These are phyloP conservation scores for Comarum palustre DNA, from an alignment of 306 rosid genomes.

Conservation along the genomic window DNA sequence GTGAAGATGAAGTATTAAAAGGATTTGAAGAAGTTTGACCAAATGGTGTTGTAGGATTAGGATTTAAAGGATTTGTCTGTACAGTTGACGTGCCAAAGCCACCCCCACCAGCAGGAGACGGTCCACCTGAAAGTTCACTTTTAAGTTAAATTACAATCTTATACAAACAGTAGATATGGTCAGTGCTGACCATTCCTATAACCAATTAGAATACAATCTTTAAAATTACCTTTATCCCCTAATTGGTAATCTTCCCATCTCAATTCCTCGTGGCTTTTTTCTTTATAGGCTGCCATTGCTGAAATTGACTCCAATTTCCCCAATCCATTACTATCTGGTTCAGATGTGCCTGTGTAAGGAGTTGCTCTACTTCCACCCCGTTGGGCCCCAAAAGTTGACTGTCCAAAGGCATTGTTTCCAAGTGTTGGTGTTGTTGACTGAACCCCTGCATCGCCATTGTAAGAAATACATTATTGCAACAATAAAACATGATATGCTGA, in stretches of 20 bases:
- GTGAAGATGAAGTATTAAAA: constrained; percentile 46
- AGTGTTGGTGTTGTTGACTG: constrained; percentile 58
- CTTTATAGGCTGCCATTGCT: constrained; percentile 83
- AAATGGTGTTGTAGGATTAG: constrained; percentile 52
- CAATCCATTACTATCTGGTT: constrained; percentile 54
- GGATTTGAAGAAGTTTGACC: constrained; percentile 64
- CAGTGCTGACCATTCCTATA: not conserved
- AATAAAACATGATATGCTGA: not conserved
- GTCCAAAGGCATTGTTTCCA: constrained; percentile 64
- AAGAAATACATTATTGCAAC: constrained; percentile 4
- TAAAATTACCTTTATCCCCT: constrained; percentile 72
- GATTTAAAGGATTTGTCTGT: constrained; percentile 50
- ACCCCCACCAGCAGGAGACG: constrained; percentile 50
- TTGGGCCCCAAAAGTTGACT: constrained; percentile 68
- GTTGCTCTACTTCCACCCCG: constrained; percentile 82
- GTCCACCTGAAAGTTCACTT: constrained; percentile 61
- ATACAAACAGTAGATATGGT: constrained; percentile 6
- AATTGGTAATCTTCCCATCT: constrained; percentile 96
- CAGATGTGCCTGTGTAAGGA: constrained; percentile 67
- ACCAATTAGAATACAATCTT: not conserved
- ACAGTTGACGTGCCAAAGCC: constrained; percentile 54
- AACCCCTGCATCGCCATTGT: constrained; percentile 42
- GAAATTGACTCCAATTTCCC: constrained; percentile 89
- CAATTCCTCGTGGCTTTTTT: constrained; percentile 92
- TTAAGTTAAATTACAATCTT: not conserved